Evolutionary conservation across 2,329 filamentous ascomycete genomes (phyloP).

Genomic region (Verticillium nubilum): DNA sequence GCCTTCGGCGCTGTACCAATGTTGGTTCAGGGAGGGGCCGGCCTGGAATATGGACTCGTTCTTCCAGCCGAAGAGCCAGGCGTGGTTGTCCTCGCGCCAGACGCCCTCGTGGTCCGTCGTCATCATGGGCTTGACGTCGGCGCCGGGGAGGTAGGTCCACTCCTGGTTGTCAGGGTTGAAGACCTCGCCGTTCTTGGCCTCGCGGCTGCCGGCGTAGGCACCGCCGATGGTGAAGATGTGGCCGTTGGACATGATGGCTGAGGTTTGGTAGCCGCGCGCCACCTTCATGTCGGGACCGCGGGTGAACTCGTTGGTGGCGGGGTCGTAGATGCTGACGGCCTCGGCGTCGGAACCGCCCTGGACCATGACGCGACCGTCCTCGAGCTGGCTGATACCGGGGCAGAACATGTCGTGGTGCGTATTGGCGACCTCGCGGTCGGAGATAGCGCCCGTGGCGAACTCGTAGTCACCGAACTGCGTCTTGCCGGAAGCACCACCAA

Average conservation of each 20-base stretch:
- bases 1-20: slow-evolving; percentile 48
- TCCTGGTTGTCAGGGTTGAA: slow-evolving; percentile 37
- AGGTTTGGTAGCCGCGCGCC: slow-evolving; percentile 47
- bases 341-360: slow-evolving; percentile 45
- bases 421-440: slow-evolving; percentile 25
- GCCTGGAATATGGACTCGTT: slow-evolving; percentile 47
- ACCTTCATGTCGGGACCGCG: slow-evolving; percentile 36
- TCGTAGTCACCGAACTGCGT: slow-evolving; percentile 17
- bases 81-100: slow-evolving; percentile 34
- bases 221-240: slow-evolving; percentile 54
- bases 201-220: slow-evolving; percentile 39
- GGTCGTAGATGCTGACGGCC: slow-evolving; percentile 43
- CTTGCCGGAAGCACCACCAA: slow-evolving; percentile 13
- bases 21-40: slow-evolving; percentile 46
- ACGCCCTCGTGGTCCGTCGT: slow-evolving; percentile 45
- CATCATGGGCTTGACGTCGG: slow-evolving; percentile 41
- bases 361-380: slow-evolving; percentile 43
- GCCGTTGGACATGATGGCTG: slow-evolving; percentile 44
- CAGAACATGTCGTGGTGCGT: slow-evolving; percentile 53
- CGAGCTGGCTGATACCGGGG: slow-evolving; percentile 46
- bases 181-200: slow-evolving; percentile 52
- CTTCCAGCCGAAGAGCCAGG: slow-evolving; percentile 33
- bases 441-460: slow-evolving; percentile 18
- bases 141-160: slow-evolving; percentile 40
- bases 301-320: slow-evolving; percentile 29